Percentiles rank a stretch among this genome's conserved stretches.
These are phyloP conservation scores for Paxillus involutus DNA, from an alignment of 768 basidiomycete genomes.

Conservation along the genomic window DNA sequence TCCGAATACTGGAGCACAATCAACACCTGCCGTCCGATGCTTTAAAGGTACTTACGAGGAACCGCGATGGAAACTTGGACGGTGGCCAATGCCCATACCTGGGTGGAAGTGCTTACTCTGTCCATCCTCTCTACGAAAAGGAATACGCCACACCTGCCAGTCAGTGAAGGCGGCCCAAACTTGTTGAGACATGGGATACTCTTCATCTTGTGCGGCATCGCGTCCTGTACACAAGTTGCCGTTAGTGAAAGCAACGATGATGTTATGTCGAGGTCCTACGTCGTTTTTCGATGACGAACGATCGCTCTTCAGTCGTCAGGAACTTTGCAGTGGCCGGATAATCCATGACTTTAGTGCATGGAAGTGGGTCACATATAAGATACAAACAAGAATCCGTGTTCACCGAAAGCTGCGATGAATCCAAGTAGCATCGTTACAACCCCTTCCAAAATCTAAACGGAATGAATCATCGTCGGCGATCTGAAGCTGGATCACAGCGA, in stretches of 20 bases:
- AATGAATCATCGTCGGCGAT: not conserved
- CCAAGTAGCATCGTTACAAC: constrained; percentile 57
- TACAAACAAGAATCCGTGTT: constrained; percentile 3
- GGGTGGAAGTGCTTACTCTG: not conserved
- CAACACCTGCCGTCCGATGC: not conserved
- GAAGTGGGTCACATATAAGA: not conserved
- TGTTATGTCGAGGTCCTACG: constrained; percentile 33
- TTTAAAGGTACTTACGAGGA: constrained; percentile 44
- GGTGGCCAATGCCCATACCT: constrained; percentile 19
- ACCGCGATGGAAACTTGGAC: constrained; percentile 57
- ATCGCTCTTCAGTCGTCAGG: constrained; percentile 59
- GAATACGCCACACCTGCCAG: constrained; percentile 51
- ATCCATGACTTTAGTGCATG: constrained; percentile 44
- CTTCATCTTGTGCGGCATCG: constrained; percentile 57
- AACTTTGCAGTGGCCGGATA: constrained; percentile 59
- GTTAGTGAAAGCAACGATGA: not conserved
- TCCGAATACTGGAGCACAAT: constrained; percentile 47
- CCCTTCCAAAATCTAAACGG: constrained; percentile 43
- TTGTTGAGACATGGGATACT: constrained; percentile 53
- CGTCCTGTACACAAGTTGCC: constrained; percentile 51
- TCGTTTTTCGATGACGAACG: constrained; percentile 54
- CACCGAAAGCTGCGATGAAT: constrained; percentile 47
- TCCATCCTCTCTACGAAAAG: too few relatives aligned
- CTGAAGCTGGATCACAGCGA: not conserved
- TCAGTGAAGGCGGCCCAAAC: constrained; percentile 51